Conservation (phyloP, 2,329 filamentous ascomycete species). For the Magnaporthiopsis poae region DNA sequence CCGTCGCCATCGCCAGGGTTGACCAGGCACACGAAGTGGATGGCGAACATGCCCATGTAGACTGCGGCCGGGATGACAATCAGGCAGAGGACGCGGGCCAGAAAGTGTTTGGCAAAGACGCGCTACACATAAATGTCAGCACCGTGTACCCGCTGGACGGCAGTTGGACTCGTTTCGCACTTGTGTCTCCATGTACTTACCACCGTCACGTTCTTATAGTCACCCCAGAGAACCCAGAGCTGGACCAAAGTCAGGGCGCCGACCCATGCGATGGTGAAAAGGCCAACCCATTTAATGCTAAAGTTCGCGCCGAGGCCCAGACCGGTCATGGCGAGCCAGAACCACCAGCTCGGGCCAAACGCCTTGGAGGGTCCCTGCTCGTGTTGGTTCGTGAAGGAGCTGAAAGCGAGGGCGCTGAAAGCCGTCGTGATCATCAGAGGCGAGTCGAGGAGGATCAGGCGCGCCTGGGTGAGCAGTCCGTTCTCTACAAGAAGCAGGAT, state of each 20-base stretch:
- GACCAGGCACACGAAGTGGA: conserved; percentile 85
- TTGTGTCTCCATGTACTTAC: conserved; percentile 30
- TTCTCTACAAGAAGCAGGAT: conserved; percentile 58
- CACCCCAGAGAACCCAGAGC: conserved; percentile 88
- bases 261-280: conserved; percentile 98
- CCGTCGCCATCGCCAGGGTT: conserved; percentile 97
- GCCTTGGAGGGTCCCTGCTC: conserved; percentile 83
- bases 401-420: conserved; percentile 80
- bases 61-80: conserved; percentile 81
- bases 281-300: conserved; percentile 97
- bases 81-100: conserved; percentile 81
- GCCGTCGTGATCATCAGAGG: conserved; percentile 89
- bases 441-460: conserved; percentile 90
- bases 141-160: background rate
- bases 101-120: conserved; percentile 85
- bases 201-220: conserved; percentile 73
- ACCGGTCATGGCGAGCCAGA: conserved; percentile 84
- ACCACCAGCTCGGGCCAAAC: conserved; percentile 90
- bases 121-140: conserved; percentile 35
- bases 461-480: conserved; percentile 85
- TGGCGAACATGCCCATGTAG: conserved; percentile 94
- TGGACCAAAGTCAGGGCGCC: conserved; percentile 82
- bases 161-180: background rate
- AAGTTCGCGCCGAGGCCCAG: conserved; percentile 79
- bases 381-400: conserved; percentile 91